Base-by-base conservation (phyloP, 2,329 filamentous ascomycete genomes). In the Pseudogymnoascus sp. region DNA sequence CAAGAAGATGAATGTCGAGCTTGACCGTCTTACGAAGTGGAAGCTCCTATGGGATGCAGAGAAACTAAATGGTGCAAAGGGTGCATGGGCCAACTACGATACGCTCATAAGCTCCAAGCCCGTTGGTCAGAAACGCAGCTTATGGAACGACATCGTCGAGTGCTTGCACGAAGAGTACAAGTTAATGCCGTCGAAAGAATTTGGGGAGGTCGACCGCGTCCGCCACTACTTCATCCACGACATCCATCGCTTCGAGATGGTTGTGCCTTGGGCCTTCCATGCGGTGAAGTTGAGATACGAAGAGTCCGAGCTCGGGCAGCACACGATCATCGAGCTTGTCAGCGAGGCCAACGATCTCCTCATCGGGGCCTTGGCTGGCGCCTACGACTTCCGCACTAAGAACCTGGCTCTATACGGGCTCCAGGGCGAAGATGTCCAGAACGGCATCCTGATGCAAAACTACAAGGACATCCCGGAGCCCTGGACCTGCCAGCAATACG, bases 201-300 rank as follows among this genome's bases (percentile, higher is more conserved):
- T 82, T 21, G 87, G 86, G n/a, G 89, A 95, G 73, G 84, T 88
- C 8, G 92, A 96, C 71, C 80, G 83, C 6, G 86, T 96, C 14
- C 85, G 92, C n/a, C 87, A 92, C 69, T 97, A 90, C 86, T 96
- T 97, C 71, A 81, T 92, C 66, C 83, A 89, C 69, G 90, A 93
- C 71, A 81, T 92, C 34, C 84, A 85, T 75, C 83, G 84, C 28
- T 81, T 96, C 68, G 86, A 92, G 63, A 80, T 90, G 64, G 85
- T 95, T 48, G 81, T 96, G 60, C 89, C 90, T 0, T 95, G 90
- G 88, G 86, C 89, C 7, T 90, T 86, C 70, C 87, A 90, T 73
- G 86, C 87, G 13, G 87, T 93, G 74, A 90, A 90, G 73, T 84
- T 89, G 64, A 80, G 89, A 65, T 89, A 88, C 70, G 84, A 85